Evolutionary conservation across 2,329 filamentous ascomycete species (phyloP).

Genomic region (Venturia nashicola): DNA sequence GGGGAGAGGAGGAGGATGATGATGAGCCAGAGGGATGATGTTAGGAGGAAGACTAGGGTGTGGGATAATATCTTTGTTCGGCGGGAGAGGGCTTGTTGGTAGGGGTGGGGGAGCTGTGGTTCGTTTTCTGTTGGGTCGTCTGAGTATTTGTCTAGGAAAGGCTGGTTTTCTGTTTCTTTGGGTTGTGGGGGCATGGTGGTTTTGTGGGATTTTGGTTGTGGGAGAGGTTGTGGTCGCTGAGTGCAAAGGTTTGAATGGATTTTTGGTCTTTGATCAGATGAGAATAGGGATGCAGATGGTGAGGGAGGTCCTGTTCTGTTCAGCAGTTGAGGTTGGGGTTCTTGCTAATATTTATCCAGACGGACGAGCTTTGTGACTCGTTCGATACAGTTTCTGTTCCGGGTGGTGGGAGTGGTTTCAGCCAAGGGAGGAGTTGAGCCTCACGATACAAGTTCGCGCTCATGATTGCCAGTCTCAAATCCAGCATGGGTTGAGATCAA

Average conservation of each 20-base stretch:
- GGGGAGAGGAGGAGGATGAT: not conserved
- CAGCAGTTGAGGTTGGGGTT: not conserved
- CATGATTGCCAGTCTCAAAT: too few species aligned
- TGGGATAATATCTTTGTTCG: not conserved
- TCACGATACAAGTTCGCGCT: not conserved
- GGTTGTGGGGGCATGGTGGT: not conserved
- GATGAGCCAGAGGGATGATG: conserved; percentile 5
- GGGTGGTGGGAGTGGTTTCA: not conserved
- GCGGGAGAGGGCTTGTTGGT: not conserved
- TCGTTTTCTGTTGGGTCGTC: not conserved
- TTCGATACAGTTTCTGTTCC: not conserved
- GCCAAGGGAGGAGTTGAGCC: not conserved
- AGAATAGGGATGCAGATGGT: too few species aligned
- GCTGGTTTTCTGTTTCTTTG: conserved; percentile 3
- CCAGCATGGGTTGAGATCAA: too few species aligned
- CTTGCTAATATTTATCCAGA: not conserved
- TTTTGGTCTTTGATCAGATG: not conserved
- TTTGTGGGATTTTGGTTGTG: not conserved
- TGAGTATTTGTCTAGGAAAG: not conserved
- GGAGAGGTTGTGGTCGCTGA: not conserved
- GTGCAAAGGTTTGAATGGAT: not conserved
- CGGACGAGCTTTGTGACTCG: not conserved
- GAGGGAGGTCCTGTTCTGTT: not conserved
- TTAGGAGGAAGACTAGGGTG: conserved; percentile 5
- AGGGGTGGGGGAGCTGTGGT: not conserved